Percentiles rank a stretch among this genome's conserved stretches.
Evolutionary conservation across 257 asterid genomes (phyloP).

Genomic region (Plantago elongata): DNA sequence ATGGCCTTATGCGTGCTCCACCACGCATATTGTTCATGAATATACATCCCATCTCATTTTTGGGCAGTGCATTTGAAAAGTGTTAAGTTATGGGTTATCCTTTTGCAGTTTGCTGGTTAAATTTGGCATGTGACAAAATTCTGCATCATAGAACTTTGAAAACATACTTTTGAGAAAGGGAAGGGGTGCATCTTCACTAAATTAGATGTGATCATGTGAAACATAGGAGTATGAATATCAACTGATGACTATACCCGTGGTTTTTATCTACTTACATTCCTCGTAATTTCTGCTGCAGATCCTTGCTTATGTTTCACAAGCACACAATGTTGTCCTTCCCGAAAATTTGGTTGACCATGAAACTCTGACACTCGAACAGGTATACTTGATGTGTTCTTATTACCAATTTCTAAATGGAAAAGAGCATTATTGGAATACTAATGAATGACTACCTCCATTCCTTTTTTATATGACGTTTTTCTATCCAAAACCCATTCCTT

Average conservation of each 20-base stretch:
- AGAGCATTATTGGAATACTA: no score
- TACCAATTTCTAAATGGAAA: neutral
- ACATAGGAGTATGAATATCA: constrained; percentile 9
- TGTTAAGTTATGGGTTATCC: no score
- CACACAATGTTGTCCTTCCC: constrained; percentile 77
- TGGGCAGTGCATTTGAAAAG: no score
- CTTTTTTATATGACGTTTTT: no score
- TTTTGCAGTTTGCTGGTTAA: no score
- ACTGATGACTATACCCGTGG: constrained; percentile 15
- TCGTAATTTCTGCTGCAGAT: constrained; percentile 49
- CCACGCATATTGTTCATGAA: neutral
- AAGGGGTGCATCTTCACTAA: constrained; percentile 8
- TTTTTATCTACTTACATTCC: constrained; percentile 18
- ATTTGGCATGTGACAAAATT: neutral
- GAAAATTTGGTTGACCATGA: constrained; percentile 67
- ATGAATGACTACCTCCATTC: no score
- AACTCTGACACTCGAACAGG: constrained; percentile 75
- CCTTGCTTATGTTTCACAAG: constrained; percentile 97
- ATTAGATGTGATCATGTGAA: constrained; percentile 3
- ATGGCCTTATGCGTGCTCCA: constrained; percentile 11
- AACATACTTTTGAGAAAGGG: neutral
- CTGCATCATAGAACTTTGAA: neutral
- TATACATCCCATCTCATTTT: no score
- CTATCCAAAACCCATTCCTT: no score
- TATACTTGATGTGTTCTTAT: constrained; percentile 19